Conservation (phyloP, 129 eudicot genomes). For the Dittrichia graveolens region DNA sequence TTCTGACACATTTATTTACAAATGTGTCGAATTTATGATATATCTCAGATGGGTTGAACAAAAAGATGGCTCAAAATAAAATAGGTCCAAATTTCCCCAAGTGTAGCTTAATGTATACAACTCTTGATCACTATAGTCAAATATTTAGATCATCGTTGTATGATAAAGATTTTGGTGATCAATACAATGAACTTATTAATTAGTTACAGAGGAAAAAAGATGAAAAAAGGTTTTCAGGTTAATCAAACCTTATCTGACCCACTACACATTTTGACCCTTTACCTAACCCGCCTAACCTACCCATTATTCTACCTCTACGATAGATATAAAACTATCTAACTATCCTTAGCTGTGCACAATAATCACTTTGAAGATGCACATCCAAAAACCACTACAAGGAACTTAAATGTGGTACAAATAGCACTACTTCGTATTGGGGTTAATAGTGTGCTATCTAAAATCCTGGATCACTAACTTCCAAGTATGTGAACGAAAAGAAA, state of each 20-base stretch:
- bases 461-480: not conserved
- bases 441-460: not conserved
- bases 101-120: too few relatives aligned
- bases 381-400: not conserved
- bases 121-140: too few relatives aligned
- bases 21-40: too few relatives aligned
- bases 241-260: not conserved
- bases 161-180: not conserved
- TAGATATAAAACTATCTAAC: not conserved
- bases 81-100: too few relatives aligned
- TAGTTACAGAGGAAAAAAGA: not conserved
- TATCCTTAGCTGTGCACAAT: not conserved
- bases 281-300: not conserved
- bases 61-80: too few relatives aligned
- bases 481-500: conserved; percentile 8
- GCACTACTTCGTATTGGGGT: too few relatives aligned
- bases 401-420: not conserved
- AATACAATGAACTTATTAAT: not conserved
- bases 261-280: not conserved
- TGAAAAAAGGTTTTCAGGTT: not conserved
- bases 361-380: not conserved
- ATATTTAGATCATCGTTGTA: too few relatives aligned
- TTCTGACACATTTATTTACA: not conserved
- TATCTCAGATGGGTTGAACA: too few relatives aligned
- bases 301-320: not conserved